Conservation (phyloP, 352 stramenopile species). For the Plasmopara viticola region DNA sequence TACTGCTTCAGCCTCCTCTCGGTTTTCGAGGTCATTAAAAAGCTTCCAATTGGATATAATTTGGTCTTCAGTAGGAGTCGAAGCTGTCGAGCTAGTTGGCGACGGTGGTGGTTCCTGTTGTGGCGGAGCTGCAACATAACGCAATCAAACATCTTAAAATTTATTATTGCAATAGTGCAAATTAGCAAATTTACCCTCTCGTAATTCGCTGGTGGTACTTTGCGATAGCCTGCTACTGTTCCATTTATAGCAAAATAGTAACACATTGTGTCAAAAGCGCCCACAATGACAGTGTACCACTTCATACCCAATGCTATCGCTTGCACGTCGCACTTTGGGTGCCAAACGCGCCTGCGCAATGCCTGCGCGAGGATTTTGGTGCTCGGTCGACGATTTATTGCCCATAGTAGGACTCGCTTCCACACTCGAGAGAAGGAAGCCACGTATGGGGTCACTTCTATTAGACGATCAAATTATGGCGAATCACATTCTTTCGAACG, state of each 20-base stretch:
- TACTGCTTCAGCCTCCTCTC: conserved; percentile 77
- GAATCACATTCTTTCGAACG: conserved; percentile 3
- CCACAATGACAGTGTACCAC: background rate
- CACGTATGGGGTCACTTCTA: background rate
- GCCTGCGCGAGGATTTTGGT: conserved; percentile 1
- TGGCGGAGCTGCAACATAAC: conserved; percentile 13
- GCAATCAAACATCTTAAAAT: background rate
- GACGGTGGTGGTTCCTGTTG: conserved; percentile 15
- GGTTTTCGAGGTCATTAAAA: conserved; percentile 83
- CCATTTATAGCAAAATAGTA: conserved; percentile 1
- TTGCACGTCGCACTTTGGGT: conserved; percentile 16
- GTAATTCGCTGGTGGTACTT: conserved; percentile 16
- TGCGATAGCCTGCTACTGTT: conserved; percentile 12
- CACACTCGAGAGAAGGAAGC: background rate
- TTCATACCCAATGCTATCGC: conserved; percentile 11
- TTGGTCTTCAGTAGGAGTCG: conserved; percentile 44
- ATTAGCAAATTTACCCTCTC: conserved; percentile 15
- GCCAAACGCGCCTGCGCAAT: conserved; percentile 17
- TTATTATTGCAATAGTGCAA: background rate
- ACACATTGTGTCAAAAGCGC: background rate
- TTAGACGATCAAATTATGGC: conserved; percentile 6
- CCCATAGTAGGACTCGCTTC: conserved; percentile 19
- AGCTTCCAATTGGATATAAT: conserved; percentile 82
- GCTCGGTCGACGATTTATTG: conserved; percentile 27
- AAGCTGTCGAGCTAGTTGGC: conserved; percentile 26